Evolutionary conservation across 2,329 filamentous ascomycete genomes (phyloP), one percentile per base, ranked within the genome.

Genomic region (Biscogniauxia mediterranea): DNA sequence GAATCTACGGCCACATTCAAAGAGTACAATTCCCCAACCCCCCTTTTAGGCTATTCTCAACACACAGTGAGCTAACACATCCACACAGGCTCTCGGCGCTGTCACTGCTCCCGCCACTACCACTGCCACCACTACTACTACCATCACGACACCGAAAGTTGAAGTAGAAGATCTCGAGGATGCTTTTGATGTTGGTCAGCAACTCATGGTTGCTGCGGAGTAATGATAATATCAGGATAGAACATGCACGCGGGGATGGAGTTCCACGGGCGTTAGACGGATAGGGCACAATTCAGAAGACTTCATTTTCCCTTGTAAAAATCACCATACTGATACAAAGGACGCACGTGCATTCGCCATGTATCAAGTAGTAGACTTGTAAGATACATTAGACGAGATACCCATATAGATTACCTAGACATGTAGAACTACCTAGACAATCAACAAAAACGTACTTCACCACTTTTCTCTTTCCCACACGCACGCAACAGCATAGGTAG

Each of bases 1-100:
- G 66, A 54, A 64, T 71, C 49, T 71, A 70, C 19, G 69, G 68
- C 23, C 66, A 71, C 49, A 68, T 71, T 28, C 66, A 70, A 59
- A 67, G 61, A 61, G 69, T 46, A 46, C 17, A 7, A 11, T 9
- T 6, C 17, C 38, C 38, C 38, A 5, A 5, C 17, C 17, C 17
- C 13, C 17, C 13, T 46, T 9, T 46, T 6, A 5, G 17, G 38
- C 15, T 46, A 46, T 13, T 9, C 7, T 32, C 28, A 32, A 32
- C 11, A 46, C 6, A 46, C 38, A n/a, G 7, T 13, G 11, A 46
- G 38, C 38, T 46, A 46, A 46, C 38, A 46, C 11, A 32, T 32
- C 28, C 11, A 15, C 15, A n/a, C 17, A 46, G 38, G 38, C 38
- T n/a, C 38, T 46, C 15, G 38, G 38, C 17, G 38, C 38, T 32